Percentiles rank a stretch among this genome's conserved stretches.
Conservation (phyloP, 2,329 filamentous ascomycete species). For the Herpotrichia juniperi region DNA sequence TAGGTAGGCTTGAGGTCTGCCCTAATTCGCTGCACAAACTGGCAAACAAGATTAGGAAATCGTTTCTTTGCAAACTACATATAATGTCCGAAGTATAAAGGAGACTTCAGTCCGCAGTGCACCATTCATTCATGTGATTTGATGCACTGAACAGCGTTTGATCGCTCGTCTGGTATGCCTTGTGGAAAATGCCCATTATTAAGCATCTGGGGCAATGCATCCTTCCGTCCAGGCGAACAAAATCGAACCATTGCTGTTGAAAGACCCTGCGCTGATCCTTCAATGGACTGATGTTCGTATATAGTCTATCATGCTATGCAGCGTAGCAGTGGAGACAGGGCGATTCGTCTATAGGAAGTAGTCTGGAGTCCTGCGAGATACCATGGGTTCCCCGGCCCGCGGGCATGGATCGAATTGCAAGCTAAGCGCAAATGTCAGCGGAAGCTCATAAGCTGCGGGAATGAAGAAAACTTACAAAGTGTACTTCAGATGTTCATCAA, state of each 20-base stretch:
- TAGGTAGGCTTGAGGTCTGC: too few species aligned
- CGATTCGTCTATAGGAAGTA: constrained; percentile 83
- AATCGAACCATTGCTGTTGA: neutral
- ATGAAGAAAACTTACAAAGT: constrained; percentile 79
- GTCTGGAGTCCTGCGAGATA: constrained; percentile 91
- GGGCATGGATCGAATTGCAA: constrained; percentile 99
- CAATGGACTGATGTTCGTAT: constrained; percentile 24
- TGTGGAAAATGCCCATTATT: neutral
- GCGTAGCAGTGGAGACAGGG: constrained; percentile 1
- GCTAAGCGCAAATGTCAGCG: constrained; percentile 60
- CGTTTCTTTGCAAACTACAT: constrained; percentile 7
- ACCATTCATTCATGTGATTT: neutral
- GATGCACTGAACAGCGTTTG: neutral
- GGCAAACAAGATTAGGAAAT: neutral
- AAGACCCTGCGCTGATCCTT: constrained; percentile 4
- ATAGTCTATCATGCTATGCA: constrained; percentile 22
- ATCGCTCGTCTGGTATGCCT: constrained; percentile 2
- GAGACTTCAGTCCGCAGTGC: constrained; percentile 1
- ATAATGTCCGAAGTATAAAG: constrained; percentile 1
- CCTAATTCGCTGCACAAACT: neutral
- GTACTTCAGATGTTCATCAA: constrained; percentile 98
- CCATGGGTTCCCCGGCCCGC: constrained; percentile 96
- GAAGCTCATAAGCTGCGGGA: neutral
- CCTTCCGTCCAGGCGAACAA: neutral
- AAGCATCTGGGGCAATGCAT: neutral